These are phyloP conservation scores for Thielaviopsis musarum DNA, from an alignment of 2,329 filamentous ascomycete genomes.

Conservation along the genomic window DNA sequence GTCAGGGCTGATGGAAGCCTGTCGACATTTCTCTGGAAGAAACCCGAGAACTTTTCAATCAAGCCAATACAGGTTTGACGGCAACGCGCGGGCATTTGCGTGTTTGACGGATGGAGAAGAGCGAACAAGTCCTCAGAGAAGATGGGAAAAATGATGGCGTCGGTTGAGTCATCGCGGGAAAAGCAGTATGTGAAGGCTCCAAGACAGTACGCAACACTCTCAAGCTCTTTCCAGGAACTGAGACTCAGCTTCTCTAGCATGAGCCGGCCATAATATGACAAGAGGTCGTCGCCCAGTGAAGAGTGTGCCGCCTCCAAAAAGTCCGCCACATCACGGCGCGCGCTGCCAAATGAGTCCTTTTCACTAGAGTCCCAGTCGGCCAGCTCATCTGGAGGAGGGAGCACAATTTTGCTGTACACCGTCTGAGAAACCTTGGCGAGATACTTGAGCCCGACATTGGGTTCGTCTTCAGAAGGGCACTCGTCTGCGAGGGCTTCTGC, in stretches of 20 bases:
- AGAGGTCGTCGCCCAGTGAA: constrained; percentile 36
- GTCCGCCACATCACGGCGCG: constrained; percentile 64
- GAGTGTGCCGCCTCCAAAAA: constrained; percentile 57
- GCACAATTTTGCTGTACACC: constrained; percentile 52
- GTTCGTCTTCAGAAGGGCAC: constrained; percentile 30
- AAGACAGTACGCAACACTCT: constrained; percentile 45
- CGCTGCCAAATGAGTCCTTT: constrained; percentile 50
- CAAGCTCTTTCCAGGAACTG: constrained; percentile 39
- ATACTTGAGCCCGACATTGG: constrained; percentile 15
- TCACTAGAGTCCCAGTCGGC: constrained; percentile 54
- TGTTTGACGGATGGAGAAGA: constrained; percentile 16
- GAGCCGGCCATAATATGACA: constrained; percentile 40
- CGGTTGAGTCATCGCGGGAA: constrained; percentile 37
- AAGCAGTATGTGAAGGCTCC: constrained; percentile 51
- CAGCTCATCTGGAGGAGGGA: constrained; percentile 41
- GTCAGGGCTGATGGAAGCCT: constrained; percentile 55
- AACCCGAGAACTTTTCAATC: constrained; percentile 58
- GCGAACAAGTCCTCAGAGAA: constrained; percentile 34
- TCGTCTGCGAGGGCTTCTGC: constrained; percentile 50
- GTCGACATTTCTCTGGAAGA: constrained; percentile 53
- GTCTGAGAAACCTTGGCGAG: constrained; percentile 38
- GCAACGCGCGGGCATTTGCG: constrained; percentile 41
- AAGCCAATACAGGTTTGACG: constrained; percentile 52
- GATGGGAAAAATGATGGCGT: constrained; percentile 40
- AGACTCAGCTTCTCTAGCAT: constrained; percentile 23